Evolutionary conservation across 306 rosid species (phyloP).

Genomic region (Vigna radiata): DNA sequence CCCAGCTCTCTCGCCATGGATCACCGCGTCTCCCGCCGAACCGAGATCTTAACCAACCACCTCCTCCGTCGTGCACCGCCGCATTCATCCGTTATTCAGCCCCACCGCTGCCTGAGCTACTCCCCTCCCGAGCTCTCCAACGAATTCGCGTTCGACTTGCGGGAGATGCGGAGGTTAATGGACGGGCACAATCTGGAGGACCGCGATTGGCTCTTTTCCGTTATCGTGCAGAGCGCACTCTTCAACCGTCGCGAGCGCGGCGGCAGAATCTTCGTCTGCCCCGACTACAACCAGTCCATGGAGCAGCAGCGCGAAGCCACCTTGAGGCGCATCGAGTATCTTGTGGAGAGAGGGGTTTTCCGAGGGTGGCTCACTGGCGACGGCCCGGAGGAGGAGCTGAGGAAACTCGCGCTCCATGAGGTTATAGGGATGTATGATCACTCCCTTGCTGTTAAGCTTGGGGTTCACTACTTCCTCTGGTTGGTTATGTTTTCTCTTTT

Average conservation of each 20-base stretch:
- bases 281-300: conserved; percentile 84
- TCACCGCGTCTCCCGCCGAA: conserved; percentile 38
- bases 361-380: conserved; percentile 72
- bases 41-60: conserved; percentile 36
- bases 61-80: conserved; percentile 19
- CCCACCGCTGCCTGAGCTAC: conserved; percentile 37
- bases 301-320: conserved; percentile 86
- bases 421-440: conserved; percentile 77
- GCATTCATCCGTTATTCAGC: background rate
- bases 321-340: conserved; percentile 72
- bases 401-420: conserved; percentile 68
- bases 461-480: conserved; percentile 83
- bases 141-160: conserved; percentile 47
- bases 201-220: conserved; percentile 75
- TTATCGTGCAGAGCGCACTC: conserved; percentile 68
- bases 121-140: conserved; percentile 43
- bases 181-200: conserved; percentile 77
- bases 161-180: conserved; percentile 68
- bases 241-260: conserved; percentile 64
- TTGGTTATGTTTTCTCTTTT: conserved; percentile 5
- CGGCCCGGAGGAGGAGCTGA: conserved; percentile 60
- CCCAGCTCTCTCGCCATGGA: conserved; percentile 24
- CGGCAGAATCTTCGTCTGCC: conserved; percentile 65
- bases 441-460: conserved; percentile 80
- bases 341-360: conserved; percentile 68